Percentiles rank a stretch among this genome's conserved stretches.
Conservation (phyloP, 345 rosid species). For the Camelina laxa region DNA sequence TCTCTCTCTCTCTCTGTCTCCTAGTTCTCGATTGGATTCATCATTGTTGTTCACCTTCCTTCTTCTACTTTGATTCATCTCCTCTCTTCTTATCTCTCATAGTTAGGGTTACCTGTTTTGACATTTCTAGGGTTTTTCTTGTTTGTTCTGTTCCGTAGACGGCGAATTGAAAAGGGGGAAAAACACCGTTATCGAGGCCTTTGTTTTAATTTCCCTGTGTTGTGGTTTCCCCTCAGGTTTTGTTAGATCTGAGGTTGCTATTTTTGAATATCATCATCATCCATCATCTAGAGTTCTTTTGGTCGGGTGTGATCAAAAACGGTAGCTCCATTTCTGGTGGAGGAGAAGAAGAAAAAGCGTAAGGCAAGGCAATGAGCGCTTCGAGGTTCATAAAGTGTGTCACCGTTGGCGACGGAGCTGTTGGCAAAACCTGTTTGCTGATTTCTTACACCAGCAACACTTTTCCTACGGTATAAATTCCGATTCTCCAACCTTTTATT, state of each 20-base stretch:
- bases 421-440: constrained; percentile 83
- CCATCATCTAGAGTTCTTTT: background rate
- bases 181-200: background rate
- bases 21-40: constrained; percentile 10
- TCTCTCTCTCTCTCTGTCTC: no score
- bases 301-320: constrained; percentile 6
- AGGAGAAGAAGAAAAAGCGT: background rate
- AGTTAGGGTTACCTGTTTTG: constrained; percentile 36
- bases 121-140: constrained; percentile 21
- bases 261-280: constrained; percentile 12
- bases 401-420: constrained; percentile 88
- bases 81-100: constrained; percentile 9
- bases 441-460: constrained; percentile 91
- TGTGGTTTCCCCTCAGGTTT: constrained; percentile 49
- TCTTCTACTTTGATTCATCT: constrained; percentile 13
- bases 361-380: constrained; percentile 59
- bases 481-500: background rate
- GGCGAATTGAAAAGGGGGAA: constrained; percentile 38
- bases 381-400: constrained; percentile 83
- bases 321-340: constrained; percentile 21
- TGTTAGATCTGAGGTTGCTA: constrained; percentile 54
- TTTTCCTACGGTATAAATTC: constrained; percentile 64
- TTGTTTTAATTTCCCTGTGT: background rate
- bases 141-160: constrained; percentile 24
- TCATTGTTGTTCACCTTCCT: constrained; percentile 5